A percentile compares a stretch with the other conserved stretches of the same genome.
Conservation (phyloP, 768 basidiomycete species). For the Trametes maxima region DNA sequence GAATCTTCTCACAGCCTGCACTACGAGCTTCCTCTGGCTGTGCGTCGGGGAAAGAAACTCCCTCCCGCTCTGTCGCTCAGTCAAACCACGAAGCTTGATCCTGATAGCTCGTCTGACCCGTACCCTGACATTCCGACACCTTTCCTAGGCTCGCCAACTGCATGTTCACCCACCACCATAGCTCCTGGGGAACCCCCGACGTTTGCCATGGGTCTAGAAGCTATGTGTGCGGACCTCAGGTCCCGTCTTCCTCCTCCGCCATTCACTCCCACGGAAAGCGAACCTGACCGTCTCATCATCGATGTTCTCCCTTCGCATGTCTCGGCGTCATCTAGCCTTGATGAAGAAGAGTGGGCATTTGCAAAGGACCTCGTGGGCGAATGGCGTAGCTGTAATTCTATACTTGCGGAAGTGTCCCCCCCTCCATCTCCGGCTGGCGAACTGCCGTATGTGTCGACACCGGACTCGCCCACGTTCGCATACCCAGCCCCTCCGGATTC, state of each 20-base stretch:
- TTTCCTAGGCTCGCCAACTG: constrained; percentile 41
- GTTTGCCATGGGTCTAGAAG: constrained; percentile 35
- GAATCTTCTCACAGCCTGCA: constrained; percentile 32
- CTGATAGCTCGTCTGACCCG: constrained; percentile 21
- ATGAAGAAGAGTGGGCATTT: constrained; percentile 41
- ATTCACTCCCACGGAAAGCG: constrained; percentile 23
- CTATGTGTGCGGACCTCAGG: constrained; percentile 41
- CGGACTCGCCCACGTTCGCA: neutral
- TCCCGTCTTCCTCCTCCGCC: constrained; percentile 34
- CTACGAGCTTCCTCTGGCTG: constrained; percentile 35
- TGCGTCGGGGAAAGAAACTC: constrained; percentile 42
- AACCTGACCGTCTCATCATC: neutral
- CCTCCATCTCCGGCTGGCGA: constrained; percentile 15
- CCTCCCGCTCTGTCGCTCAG: constrained; percentile 34
- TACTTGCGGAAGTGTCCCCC: constrained; percentile 1
- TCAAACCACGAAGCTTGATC: neutral
- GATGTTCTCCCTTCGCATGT: neutral
- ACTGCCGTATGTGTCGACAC: constrained; percentile 6
- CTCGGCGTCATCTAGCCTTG: constrained; percentile 5
- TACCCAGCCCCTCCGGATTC: neutral
- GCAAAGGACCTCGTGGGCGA: constrained; percentile 36
- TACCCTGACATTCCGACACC: constrained; percentile 49
- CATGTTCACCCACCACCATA: constrained; percentile 36
- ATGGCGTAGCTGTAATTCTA: constrained; percentile 16
- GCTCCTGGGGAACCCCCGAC: constrained; percentile 6